These are phyloP conservation scores for Talaromyces proteolyticus DNA, from an alignment of 495 filamentous ascomycete genomes.

Conservation along the genomic window DNA sequence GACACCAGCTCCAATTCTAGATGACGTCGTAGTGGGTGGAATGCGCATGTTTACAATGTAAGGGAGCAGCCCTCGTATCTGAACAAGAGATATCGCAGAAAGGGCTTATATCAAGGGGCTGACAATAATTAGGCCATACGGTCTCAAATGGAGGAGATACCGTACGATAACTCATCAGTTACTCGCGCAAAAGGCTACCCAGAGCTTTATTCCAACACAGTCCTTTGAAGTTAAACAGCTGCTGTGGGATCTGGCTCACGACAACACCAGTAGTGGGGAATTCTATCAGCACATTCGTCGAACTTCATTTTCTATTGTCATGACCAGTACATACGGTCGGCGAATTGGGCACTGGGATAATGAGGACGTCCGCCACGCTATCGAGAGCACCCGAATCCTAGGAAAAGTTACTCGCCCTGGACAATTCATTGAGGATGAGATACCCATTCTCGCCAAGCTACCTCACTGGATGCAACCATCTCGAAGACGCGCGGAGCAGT, in stretches of 20 bases:
- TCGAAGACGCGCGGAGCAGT: conserved; percentile 1
- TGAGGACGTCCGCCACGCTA: background rate
- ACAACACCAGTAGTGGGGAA: conserved; percentile 7
- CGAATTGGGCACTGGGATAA: conserved; percentile 16
- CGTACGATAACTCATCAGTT: conserved; percentile 30
- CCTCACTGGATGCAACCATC: conserved; percentile 11
- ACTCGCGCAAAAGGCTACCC: conserved; percentile 11
- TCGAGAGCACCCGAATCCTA: background rate
- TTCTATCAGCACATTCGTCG: conserved; percentile 24
- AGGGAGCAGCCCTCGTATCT: too few species aligned
- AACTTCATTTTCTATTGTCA: conserved; percentile 20
- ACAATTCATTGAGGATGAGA: conserved; percentile 7
- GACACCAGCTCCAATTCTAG: conserved; percentile 17
- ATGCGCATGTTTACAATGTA: conserved; percentile 31
- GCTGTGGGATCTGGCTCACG: conserved; percentile 41
- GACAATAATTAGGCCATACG: conserved; percentile 20
- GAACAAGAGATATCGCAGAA: background rate
- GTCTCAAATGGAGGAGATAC: conserved; percentile 31
- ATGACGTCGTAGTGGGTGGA: conserved; percentile 17
- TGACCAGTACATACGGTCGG: conserved; percentile 20
- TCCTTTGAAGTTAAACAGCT: conserved; percentile 43
- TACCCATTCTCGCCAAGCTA: conserved; percentile 11
- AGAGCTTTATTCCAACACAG: conserved; percentile 31
- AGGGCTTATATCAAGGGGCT: background rate
- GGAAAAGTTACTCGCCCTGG: background rate